Percentiles rank a stretch among this genome's conserved stretches.
These are phyloP conservation scores for Sugiyamaella grinbergsii DNA, from an alignment of 1,139 yeast species.

Conservation along the genomic window DNA sequence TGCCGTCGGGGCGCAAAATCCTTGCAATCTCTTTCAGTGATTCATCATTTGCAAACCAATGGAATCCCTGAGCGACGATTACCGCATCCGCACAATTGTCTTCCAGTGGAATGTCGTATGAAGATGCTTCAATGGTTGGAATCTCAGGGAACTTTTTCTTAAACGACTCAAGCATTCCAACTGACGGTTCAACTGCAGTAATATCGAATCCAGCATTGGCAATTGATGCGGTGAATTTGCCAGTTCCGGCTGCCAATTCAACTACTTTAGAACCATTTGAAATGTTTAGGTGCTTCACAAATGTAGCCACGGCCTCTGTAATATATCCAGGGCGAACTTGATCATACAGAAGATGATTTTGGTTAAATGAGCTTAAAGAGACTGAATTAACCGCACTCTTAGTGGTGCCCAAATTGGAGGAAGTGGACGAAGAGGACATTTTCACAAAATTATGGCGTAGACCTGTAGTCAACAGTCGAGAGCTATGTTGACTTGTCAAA, in stretches of 20 bases:
- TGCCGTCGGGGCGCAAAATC: slow-evolving; percentile 56
- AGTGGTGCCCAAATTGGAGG: not conserved
- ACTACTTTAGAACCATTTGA: slow-evolving; percentile 43
- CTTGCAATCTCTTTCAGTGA: slow-evolving; percentile 56
- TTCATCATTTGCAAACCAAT: slow-evolving; percentile 61
- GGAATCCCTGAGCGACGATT: slow-evolving; percentile 67
- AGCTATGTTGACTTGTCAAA: not conserved
- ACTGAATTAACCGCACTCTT: slow-evolving; percentile 9
- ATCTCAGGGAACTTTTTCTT: slow-evolving; percentile 52
- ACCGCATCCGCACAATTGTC: slow-evolving; percentile 53
- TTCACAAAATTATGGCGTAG: not conserved
- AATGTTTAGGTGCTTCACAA: slow-evolving; percentile 47
- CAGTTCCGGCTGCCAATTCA: slow-evolving; percentile 68
- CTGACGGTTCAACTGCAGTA: slow-evolving; percentile 58
- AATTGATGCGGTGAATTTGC: slow-evolving; percentile 59
- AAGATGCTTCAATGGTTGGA: slow-evolving; percentile 47
- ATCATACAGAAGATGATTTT: slow-evolving; percentile 59
- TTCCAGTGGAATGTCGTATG: slow-evolving; percentile 52
- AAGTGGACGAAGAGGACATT: not conserved
- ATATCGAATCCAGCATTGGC: slow-evolving; percentile 50
- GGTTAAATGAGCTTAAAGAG: slow-evolving; percentile 48
- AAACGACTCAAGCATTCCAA: slow-evolving; percentile 60
- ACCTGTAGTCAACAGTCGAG: not conserved
- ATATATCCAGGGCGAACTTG: slow-evolving; percentile 57
- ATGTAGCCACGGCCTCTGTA: slow-evolving; percentile 51